Conservation (phyloP, 768 basidiomycete genomes). For the Multifurca ochricompacta region DNA sequence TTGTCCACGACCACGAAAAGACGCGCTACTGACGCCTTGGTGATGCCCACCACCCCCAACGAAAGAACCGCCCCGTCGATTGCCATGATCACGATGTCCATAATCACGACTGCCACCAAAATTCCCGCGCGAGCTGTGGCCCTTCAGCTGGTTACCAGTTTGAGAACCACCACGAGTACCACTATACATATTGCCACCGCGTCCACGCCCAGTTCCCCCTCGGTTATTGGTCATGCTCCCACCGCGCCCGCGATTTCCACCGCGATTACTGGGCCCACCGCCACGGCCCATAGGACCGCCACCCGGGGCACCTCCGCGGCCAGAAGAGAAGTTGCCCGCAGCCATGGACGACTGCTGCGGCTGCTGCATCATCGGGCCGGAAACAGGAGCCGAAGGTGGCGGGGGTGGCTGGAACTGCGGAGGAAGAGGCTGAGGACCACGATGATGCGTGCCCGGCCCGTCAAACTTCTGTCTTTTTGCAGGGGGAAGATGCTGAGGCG, state of each 20-base stretch:
- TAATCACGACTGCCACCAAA: constrained; percentile 53
- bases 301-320: constrained; percentile 34
- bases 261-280: constrained; percentile 37
- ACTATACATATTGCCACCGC: constrained; percentile 33
- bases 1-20: constrained; percentile 57
- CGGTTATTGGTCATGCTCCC: constrained; percentile 42
- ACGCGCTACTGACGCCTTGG: constrained; percentile 19
- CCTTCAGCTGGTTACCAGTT: constrained; percentile 41
- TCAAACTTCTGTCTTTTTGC: constrained; percentile 90
- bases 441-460: constrained; percentile 25
- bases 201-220: constrained; percentile 28
- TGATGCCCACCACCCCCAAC: constrained; percentile 35
- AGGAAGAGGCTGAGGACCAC: constrained; percentile 53
- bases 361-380: constrained; percentile 30
- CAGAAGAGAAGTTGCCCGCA: constrained; percentile 26
- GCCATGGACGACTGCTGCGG: constrained; percentile 28
- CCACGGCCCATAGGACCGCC: constrained; percentile 34
- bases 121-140: constrained; percentile 58
- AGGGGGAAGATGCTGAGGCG: constrained; percentile 80
- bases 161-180: constrained; percentile 40
- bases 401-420: constrained; percentile 61
- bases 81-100: constrained; percentile 50
- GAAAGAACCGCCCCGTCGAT: constrained; percentile 62
- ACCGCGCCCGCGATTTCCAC: constrained; percentile 40
- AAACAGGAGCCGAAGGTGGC: constrained; percentile 33